Conservation (phyloP, 2,329 filamentous ascomycete species). For the Beauveria caledonica region DNA sequence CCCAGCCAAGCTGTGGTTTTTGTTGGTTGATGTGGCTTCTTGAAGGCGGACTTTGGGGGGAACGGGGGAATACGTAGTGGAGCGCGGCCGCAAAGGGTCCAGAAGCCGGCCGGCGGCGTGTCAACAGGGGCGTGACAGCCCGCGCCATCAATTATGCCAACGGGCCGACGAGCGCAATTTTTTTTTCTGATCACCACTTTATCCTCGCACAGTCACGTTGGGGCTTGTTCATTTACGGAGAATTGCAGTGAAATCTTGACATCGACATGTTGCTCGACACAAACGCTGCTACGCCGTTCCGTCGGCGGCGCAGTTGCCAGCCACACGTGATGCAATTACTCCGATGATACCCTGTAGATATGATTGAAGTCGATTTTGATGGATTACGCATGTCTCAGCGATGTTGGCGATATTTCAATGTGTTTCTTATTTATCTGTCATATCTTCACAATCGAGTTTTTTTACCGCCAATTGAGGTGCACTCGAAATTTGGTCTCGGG, state of each 20-base stretch:
- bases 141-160: background rate
- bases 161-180: background rate
- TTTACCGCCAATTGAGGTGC: too few relatives aligned
- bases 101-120: constrained; percentile 3
- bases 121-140: constrained; percentile 1
- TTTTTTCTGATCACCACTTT: background rate
- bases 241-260: too few relatives aligned
- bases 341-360: background rate
- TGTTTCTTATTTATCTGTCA: too few relatives aligned
- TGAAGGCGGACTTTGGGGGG: constrained; percentile 8
- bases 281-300: background rate
- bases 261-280: background rate
- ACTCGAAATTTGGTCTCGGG: too few relatives aligned
- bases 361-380: background rate
- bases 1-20: background rate
- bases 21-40: constrained; percentile 13
- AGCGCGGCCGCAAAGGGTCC: constrained; percentile 8
- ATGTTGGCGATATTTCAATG: background rate
- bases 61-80: background rate
- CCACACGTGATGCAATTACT: constrained; percentile 1
- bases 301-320: background rate
- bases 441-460: too few relatives aligned
- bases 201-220: background rate
- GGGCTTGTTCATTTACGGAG: background rate
- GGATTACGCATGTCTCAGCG: background rate